Base-by-base conservation (phyloP, 2,329 filamentous ascomycete genomes). In the Seiridium unicorne region DNA sequence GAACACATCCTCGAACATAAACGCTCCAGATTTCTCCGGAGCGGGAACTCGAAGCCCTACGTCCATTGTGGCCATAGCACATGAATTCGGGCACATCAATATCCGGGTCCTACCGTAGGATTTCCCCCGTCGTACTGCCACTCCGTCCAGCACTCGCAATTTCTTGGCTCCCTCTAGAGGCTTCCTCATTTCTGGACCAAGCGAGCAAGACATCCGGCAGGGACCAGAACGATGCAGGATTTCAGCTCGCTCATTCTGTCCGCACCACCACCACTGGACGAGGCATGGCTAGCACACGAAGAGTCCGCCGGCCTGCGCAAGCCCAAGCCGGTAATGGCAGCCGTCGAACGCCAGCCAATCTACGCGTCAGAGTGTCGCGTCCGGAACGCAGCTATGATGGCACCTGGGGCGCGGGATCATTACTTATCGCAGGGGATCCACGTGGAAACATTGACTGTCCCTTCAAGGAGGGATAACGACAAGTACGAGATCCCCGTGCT, bases 351-450 rank as follows among this genome's bases (percentile, higher is more conserved):
- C 49, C 79, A 80, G 61, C 68, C 71, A 7, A 51, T 70, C 48
- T 82, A 81, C 65, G 77, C 74, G 2, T 64, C 70, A 40, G 71
- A 76, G 44, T 79, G 80, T 62, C 75, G 75, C 48, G 69, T 69
- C 5, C 69, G 74, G 26, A 74, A 76, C 46, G 66, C 69, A 2
- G 62, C 63, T 9, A 74, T 80, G 67, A 74, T 76, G 18, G 67
- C 69, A 0, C 69, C 72, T 1, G 75, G 70, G 3, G 69, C 71
- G 0, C 69, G 73, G 26, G 75, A 80, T 59, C 61, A 74, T 42
- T 63, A 74, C 34, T 72, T 83, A 3, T 68, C 70, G 2, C 63
- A 72, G 42, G 73, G 70, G 3, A 64, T 81, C 55, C 58, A 51
- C 3, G 70, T 62, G 4, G 67, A 62, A 38, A 59, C 68, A 5